Evolutionary conservation across 176 grass and related monocot genomes (phyloP).

Genomic region (Rhynchospora pubera): DNA sequence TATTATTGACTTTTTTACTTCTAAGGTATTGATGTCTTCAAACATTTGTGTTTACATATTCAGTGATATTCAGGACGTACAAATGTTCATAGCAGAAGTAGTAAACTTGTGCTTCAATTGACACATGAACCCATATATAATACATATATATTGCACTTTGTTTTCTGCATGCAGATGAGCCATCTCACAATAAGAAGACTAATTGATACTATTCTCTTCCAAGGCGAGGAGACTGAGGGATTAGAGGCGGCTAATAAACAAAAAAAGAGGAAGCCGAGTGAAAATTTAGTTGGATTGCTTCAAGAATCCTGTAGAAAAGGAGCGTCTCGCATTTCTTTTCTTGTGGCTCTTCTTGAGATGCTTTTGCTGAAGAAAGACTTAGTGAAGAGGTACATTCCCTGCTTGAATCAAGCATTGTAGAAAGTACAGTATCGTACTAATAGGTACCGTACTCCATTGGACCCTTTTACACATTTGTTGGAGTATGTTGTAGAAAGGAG

Average conservation of each 20-base stretch:
- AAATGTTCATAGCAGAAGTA: neutral
- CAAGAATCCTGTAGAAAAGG: constrained; percentile 26
- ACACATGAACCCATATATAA: neutral
- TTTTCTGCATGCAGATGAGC: constrained; percentile 57
- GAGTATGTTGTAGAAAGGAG: neutral
- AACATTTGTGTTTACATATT: neutral
- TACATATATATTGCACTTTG: neutral
- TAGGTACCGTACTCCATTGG: neutral
- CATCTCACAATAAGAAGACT: constrained; percentile 41
- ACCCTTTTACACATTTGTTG: neutral
- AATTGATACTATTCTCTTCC: constrained; percentile 50
- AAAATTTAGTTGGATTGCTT: constrained; percentile 43
- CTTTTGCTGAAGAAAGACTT: constrained; percentile 77
- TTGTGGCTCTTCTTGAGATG: constrained; percentile 76
- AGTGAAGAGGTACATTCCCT: constrained; percentile 48
- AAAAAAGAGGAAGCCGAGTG: constrained; percentile 30
- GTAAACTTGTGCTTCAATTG: neutral
- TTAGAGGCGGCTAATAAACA: constrained; percentile 63
- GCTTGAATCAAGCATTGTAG: constrained; percentile 4
- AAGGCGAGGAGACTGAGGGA: constrained; percentile 23
- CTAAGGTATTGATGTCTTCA: neutral
- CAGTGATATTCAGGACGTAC: neutral
- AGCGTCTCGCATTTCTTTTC: constrained; percentile 32
- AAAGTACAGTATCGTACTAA: neutral
- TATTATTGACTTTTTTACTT: neutral